Base-by-base conservation (phyloP, 164 flowering plant species). In the Saururus chinensis region DNA sequence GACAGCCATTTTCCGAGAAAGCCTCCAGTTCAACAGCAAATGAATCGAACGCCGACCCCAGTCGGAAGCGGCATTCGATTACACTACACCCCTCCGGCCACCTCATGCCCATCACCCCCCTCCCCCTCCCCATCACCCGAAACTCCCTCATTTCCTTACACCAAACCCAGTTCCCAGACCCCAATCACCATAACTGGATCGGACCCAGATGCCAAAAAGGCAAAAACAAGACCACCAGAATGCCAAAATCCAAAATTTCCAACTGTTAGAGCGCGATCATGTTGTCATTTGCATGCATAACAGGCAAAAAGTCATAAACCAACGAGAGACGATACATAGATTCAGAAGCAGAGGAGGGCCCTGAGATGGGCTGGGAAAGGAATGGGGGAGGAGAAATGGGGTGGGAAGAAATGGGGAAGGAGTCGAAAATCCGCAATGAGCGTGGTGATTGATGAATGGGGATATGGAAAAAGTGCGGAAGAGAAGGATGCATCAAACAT, bases 21-120 rank as follows among this genome's bases (percentile, higher is more conserved):
- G 87, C 83, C 59, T 86, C 92, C 48, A 75, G 74, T 22, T 87
- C 87, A 53, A 80, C 67, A 4, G 72, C 68, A 61, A 75, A 83
- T 4, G 91, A 77, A 74, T 77, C 81, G 63, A 82, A 74, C 30
- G 76, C 77, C 74, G 87, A 76, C 66, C 66, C 73, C 48, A 75
- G 64, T 0, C 79, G 75, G 51, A 77, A 76, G 56, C 78, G 77
- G 79, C 77, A 73, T 53, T 71, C 80, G 59, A 75, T 4, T n/a
- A 5, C 42, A 12, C 60, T 67, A 13, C 52, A 42, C 49, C 12
- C 49, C 53, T 23, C 49, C 54, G 53, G 60, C 22, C 51, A 40
- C 23, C 45, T 57, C n/a, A 56, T 57, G 24, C 55, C 65, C 68
- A 66, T 17, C 40, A 20, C 56, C 61, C 57, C 55, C 21, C 61